A percentile compares a stretch with the other conserved stretches of the same genome.
phyloP scores from a whole-genome alignment of 192 early-diverging fungal genomes.

The Dissophora ornata region DNA sequence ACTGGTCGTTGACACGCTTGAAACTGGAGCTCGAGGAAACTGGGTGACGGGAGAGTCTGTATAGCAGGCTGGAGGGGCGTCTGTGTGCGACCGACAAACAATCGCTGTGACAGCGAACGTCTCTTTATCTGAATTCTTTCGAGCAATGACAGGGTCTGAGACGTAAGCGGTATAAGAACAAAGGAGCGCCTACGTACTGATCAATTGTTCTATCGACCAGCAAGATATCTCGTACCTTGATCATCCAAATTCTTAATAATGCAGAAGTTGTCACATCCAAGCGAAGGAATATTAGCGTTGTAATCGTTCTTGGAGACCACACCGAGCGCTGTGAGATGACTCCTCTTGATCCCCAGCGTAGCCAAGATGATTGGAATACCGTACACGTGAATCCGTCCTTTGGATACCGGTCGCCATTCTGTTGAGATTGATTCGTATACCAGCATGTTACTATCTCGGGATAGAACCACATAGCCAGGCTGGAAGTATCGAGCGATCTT shows the following conservation, averaged over 20 bases:
- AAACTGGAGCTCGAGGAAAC: no score
- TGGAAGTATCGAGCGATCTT: conserved; percentile 1
- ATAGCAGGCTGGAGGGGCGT: no score
- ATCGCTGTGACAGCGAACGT: no score
- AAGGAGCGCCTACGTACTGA: no score
- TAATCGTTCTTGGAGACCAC: conserved; percentile 18
- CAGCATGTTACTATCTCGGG: conserved; percentile 4
- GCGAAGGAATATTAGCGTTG: neutral
- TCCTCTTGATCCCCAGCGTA: neutral
- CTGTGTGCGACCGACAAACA: no score
- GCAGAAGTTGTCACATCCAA: conserved; percentile 4
- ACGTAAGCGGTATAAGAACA: no score
- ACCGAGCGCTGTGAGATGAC: conserved; percentile 3
- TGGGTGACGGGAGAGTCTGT: no score
- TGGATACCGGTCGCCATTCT: conserved; percentile 7
- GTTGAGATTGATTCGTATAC: conserved; percentile 5
- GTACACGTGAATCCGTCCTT: neutral
- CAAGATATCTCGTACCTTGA: no score
- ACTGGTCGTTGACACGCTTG: no score
- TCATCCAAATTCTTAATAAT: neutral
- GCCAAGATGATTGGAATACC: neutral
- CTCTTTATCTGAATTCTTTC: no score
- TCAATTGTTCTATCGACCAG: no score
- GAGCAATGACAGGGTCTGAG: no score
- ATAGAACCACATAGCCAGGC: neutral